Evolutionary conservation across 2,329 filamentous ascomycete species (phyloP).

Genomic region (Lachnellula subtilissima): DNA sequence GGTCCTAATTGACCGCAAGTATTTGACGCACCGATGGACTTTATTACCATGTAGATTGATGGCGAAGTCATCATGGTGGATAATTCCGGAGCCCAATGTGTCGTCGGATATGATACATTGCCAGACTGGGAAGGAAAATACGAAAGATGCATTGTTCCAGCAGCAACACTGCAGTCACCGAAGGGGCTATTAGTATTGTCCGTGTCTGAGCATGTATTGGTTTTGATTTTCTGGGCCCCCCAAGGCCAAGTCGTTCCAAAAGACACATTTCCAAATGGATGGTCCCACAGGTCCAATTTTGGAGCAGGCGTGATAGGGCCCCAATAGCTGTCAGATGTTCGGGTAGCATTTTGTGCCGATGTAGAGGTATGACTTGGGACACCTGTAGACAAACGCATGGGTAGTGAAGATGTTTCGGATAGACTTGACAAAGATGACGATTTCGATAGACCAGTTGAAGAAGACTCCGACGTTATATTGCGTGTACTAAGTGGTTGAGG

Average conservation of each 20-base stretch:
- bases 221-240: not conserved
- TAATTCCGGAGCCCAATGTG: slow-evolving; percentile 12
- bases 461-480: not conserved
- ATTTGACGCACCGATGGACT: slow-evolving; percentile 34
- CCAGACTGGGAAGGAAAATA: slow-evolving; percentile 16
- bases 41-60: slow-evolving; percentile 37
- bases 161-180: slow-evolving; percentile 8
- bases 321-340: not conserved
- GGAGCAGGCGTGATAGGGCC: not conserved
- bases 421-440: not conserved
- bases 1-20: slow-evolving; percentile 30
- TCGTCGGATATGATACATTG: slow-evolving; percentile 11
- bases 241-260: not conserved
- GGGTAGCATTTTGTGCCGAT: not conserved
- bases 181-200: not conserved
- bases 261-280: not conserved
- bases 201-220: not conserved
- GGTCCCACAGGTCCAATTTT: not conserved
- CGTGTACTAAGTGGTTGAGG: not conserved
- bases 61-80: slow-evolving; percentile 31
- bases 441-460: not conserved
- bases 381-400: not conserved
- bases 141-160: slow-evolving; percentile 14
- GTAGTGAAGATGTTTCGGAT: not conserved
- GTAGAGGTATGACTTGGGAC: not conserved